Conservation (phyloP, 192 early-diverging fungal species). For the Rhizophagus prolifer region DNA sequence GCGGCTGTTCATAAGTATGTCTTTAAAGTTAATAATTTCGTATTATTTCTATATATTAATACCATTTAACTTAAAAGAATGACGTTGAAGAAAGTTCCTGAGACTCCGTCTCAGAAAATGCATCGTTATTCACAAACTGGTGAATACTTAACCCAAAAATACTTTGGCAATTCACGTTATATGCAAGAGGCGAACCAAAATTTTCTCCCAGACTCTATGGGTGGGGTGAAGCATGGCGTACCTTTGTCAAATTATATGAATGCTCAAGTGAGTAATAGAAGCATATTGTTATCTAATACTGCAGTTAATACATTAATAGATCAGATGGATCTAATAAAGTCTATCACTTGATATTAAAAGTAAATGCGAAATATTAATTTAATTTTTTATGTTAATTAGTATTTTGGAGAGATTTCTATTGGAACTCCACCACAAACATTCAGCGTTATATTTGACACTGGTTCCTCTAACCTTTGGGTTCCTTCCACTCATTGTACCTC, state of each 20-base stretch:
- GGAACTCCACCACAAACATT: conserved; percentile 91
- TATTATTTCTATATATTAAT: neutral
- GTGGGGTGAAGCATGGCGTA: conserved; percentile 62
- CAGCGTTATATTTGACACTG: conserved; percentile 92
- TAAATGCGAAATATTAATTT: neutral
- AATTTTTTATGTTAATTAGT: conserved; percentile 51
- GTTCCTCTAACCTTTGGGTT: conserved; percentile 95
- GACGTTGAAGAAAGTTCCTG: conserved; percentile 63
- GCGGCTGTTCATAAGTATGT: conserved; percentile 15
- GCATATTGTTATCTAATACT: neutral
- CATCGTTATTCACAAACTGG: conserved; percentile 65
- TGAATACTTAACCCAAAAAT: conserved; percentile 73
- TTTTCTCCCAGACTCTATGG: conserved; percentile 52
- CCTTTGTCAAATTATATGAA: conserved; percentile 93
- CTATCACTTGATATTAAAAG: neutral
- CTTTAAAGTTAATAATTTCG: neutral
- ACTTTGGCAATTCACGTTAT: conserved; percentile 52
- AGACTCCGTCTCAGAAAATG: conserved; percentile 61
- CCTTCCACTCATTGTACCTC: conserved; percentile 90
- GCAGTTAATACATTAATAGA: too few relatives aligned
- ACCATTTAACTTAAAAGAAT: conserved; percentile 37
- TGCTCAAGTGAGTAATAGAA: conserved; percentile 59
- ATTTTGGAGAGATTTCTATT: conserved; percentile 87
- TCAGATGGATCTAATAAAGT: too few relatives aligned
- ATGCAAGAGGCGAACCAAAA: conserved; percentile 42